phyloP scores from a whole-genome alignment of 2,329 filamentous ascomycete genomes.

The Cryoendolithus antarcticus region DNA sequence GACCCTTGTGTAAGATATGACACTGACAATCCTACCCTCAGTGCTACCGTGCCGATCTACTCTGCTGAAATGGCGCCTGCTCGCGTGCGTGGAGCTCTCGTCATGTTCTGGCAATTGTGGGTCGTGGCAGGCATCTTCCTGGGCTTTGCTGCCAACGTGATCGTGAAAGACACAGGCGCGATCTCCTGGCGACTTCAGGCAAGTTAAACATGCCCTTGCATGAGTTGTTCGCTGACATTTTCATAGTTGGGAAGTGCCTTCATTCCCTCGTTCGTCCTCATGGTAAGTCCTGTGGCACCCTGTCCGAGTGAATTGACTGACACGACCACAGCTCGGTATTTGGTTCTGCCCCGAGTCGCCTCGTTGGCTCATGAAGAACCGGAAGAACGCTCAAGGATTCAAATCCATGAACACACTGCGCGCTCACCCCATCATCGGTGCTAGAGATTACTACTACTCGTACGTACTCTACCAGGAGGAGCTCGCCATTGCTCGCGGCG shows the following conservation, averaged over 20 bases:
- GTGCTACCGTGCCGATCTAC: conserved; percentile 34
- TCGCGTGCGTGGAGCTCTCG: conserved; percentile 49
- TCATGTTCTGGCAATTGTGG: conserved; percentile 76
- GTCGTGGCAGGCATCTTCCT: conserved; percentile 42
- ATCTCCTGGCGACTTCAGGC: conserved; percentile 53
- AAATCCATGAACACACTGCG: conserved; percentile 37
- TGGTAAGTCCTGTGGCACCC: conserved; percentile 13
- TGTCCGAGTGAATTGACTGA: conserved; percentile 15
- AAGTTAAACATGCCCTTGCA: conserved; percentile 12
- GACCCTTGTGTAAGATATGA: conserved; percentile 41
- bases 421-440: conserved; percentile 40
- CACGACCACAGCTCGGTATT: conserved; percentile 12
- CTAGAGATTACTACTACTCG: conserved; percentile 43
- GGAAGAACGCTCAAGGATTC: conserved; percentile 35
- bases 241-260: conserved; percentile 48
- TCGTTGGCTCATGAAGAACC: conserved; percentile 39
- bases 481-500: conserved; percentile 23
- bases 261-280: conserved; percentile 27
- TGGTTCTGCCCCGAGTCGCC: conserved; percentile 32
- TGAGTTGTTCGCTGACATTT: no score
- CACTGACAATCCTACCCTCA: no score
- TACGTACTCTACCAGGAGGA: conserved; percentile 25
- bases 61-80: conserved; percentile 34
- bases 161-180: conserved; percentile 45
- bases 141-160: conserved; percentile 53